Conservation (phyloP, 177 flowering plant species). For the Tripterygium wilfordii region DNA sequence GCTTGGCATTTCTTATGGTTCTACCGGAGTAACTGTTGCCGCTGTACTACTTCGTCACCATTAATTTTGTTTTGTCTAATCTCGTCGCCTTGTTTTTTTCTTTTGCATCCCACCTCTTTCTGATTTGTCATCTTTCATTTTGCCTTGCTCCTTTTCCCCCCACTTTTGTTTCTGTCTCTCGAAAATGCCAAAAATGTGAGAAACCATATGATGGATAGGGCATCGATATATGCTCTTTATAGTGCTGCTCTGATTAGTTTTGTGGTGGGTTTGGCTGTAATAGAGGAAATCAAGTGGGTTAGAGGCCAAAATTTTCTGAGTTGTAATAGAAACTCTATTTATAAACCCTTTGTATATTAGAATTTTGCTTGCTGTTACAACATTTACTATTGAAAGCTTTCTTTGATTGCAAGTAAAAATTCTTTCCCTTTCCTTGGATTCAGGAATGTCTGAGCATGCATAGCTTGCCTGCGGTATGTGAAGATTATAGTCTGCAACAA, state of each 20-base stretch:
- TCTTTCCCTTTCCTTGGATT: no score
- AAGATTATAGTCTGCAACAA: no score
- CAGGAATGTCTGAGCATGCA: no score
- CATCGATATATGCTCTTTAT: slow-evolving; percentile 15
- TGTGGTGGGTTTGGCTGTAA: slow-evolving; percentile 16
- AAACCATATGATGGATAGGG: slow-evolving; percentile 26
- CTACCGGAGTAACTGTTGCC: no score
- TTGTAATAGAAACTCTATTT: slow-evolving; percentile 7
- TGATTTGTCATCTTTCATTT: not conserved
- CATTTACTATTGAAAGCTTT: no score
- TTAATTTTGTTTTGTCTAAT: no score
- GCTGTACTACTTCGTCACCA: no score
- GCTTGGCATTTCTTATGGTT: no score
- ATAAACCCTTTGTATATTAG: slow-evolving; percentile 4
- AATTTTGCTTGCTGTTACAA: not conserved
- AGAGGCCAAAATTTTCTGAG: slow-evolving; percentile 7
- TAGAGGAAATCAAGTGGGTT: slow-evolving; percentile 1
- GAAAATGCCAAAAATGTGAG: slow-evolving; percentile 1
- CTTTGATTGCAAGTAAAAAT: no score
- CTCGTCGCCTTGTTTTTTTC: no score
- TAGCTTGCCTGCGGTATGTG: no score
- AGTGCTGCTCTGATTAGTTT: not conserved
- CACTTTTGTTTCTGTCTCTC: not conserved
- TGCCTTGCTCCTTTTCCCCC: not conserved
- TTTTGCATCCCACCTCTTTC: no score